Base-by-base conservation (phyloP, 2,329 filamentous ascomycete species). In the Ophioceras dolichostomum region DNA sequence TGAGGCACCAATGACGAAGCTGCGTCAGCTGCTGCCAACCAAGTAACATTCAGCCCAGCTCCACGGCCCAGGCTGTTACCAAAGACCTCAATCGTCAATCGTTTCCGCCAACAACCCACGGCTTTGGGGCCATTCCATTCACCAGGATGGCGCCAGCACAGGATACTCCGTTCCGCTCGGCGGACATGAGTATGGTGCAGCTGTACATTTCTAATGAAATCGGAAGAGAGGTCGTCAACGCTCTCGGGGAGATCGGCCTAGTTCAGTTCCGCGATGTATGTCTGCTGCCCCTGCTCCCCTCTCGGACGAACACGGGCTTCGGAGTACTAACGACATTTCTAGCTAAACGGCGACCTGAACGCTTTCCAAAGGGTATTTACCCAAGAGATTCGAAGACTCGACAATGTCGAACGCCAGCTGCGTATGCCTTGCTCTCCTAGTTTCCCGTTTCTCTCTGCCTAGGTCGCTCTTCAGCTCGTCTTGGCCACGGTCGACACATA, bases 141-240 rank as follows among this genome's bases (percentile, higher is more conserved):
- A 47, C 44, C 56, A 62, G 47, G 47, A 82, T 81, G 77, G 75
- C 74, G 61, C 67, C 71, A 49, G 64, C 67, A 59, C 66, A 85
- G 67, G 87, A 96, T 67, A 94, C 88, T 63, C 84, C 95, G 70
- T 96, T 98, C 79, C 89, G 93, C 75, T 98, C 91, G 59, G 85
- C 87, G 84, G 85, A 95, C 64, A 98, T 98, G 91, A 95, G 87
- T 73, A 82, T 98, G 81, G 94, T 94, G 56, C 91, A 98, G 79
- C 82, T 98, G 55, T 98, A 96, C 66, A 93, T 98, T 54, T 86
- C 91, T 55, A 96, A 95, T 59, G 91, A 98, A 71, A 96, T 98
- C 51, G 89, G 91, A 51, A 79, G 91, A 57, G 93, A 98, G 68
- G 89, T 95, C 52, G 88, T 96, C 45, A 94, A 88, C 56, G 89